Evolutionary conservation across 768 basidiomycete species (phyloP), one percentile per base, ranked within the genome.

Genomic region (Asterophora lycoperdoides): DNA sequence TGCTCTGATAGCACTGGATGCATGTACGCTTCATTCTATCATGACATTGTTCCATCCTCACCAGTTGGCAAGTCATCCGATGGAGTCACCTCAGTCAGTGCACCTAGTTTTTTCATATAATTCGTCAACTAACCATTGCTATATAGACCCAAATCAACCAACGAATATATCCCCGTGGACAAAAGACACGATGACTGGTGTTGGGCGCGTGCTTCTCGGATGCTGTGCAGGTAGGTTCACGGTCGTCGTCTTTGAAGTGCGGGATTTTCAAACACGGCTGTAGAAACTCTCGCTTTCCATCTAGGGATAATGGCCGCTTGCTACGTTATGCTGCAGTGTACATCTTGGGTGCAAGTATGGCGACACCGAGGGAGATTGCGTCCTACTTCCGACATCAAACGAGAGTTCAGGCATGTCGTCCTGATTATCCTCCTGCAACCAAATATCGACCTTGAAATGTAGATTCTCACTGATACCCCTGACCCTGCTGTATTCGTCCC

Each of bases 221-320:
- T 87, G 84, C 56, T 59, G 76, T 37, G 75, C 81, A 48, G 88
- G 88, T 83, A 33, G 28, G 69, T 49, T 19, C 6, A 44, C 26
- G 5, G 26, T 46, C 8, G 37, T 26, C n/a, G 30, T 23, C 29
- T 33, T 5, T 36, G 14, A 1, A 19, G n/a, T 10, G 15, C 11
- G 13, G 11, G 8, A 26, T n/a, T 33, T 8, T 46, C 26, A 18
- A 40, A 11, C 8, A n/a, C 32, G 18, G 14, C 10, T 30, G 33
- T 60, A 89, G 89, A 92, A 70, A 88, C 86, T 0, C 55, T 82
- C 10, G 78, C 85, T 10, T 92, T 92, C 56, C 89, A 92, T 59
- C 61, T 62, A 11, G 86, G 86, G 23, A 76, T 90, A 41, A 74
- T 80, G 2, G 48, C 78, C 15, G 74, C 82, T 0, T 86, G 80